Conservation (phyloP, 257 asterid species). For the Gynochthodes officinalis region DNA sequence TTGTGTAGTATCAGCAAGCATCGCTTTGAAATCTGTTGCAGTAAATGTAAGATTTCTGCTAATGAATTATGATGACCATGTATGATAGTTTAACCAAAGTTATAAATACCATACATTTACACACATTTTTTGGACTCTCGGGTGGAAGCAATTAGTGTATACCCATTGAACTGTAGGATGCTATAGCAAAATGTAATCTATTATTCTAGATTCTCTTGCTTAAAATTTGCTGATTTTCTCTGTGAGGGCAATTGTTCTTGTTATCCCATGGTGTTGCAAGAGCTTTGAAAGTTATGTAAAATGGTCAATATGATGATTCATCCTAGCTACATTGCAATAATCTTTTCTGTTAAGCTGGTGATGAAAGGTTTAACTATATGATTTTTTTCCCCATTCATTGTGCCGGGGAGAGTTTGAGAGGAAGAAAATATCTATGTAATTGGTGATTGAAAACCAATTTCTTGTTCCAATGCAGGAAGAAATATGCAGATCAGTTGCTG, state of each 20-base stretch:
- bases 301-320: neutral
- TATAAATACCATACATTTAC: neutral
- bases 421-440: neutral
- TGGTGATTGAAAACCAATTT: conserved; percentile 2
- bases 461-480: conserved; percentile 61
- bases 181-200: neutral
- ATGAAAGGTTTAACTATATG: neutral
- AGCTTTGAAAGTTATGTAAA: neutral
- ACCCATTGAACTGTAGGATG: neutral
- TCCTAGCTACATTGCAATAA: neutral
- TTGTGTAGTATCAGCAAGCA: conserved; percentile 61
- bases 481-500: conserved; percentile 79
- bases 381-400: neutral
- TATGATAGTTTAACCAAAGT: neutral
- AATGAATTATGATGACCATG: conserved; percentile 6
- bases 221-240: neutral
- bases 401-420: neutral
- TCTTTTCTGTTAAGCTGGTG: neutral
- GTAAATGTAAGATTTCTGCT: conserved; percentile 65
- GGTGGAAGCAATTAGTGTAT: neutral
- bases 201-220: neutral
- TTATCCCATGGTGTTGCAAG: neutral
- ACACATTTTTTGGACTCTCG: neutral
- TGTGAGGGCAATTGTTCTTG: neutral
- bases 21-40: conserved; percentile 81